These are phyloP conservation scores for Pythium oligandrum DNA, from an alignment of 352 stramenopile genomes.

Conservation along the genomic window DNA sequence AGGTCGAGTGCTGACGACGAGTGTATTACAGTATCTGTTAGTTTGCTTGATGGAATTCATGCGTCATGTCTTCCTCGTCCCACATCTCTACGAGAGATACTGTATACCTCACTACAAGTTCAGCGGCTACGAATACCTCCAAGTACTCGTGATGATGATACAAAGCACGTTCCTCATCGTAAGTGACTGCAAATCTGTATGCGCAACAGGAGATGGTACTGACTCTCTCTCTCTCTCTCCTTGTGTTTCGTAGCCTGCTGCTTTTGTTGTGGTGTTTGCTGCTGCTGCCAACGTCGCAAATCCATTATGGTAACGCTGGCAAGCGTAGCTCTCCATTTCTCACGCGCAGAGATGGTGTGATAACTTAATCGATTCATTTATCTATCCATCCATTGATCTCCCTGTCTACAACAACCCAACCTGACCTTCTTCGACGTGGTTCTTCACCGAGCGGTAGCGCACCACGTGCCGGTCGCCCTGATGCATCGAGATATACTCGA, in stretches of 20 bases:
- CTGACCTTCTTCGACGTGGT: slow-evolving; percentile 49
- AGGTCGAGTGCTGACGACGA: too few species aligned
- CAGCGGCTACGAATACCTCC: slow-evolving; percentile 67
- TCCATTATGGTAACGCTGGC: slow-evolving; percentile 39
- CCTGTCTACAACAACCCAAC: slow-evolving; percentile 38
- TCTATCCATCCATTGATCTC: not conserved
- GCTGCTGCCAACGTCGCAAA: slow-evolving; percentile 53
- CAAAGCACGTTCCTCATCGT: slow-evolving; percentile 72
- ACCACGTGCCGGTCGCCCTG: slow-evolving; percentile 63
- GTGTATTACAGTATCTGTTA: slow-evolving; percentile 43
- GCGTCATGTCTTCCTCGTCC: slow-evolving; percentile 60
- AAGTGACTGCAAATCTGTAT: slow-evolving; percentile 15
- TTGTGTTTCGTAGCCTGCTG: slow-evolving; percentile 36
- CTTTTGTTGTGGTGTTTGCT: slow-evolving; percentile 66
- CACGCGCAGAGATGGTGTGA: not conserved
- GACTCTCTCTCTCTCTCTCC: slow-evolving; percentile 5
- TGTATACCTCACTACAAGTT: slow-evolving; percentile 51
- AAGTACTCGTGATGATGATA: slow-evolving; percentile 55
- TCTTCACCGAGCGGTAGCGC: slow-evolving; percentile 57
- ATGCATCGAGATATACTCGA: slow-evolving; percentile 56
- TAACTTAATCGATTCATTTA: not conserved
- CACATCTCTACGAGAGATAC: slow-evolving; percentile 59
- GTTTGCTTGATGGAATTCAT: slow-evolving; percentile 68
- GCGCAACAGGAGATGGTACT: not conserved
- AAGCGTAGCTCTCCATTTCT: not conserved